A percentile compares a stretch with the other conserved stretches of the same genome.
Evolutionary conservation across 2,329 filamentous ascomycete species (phyloP).

Genomic region (Chaetomiaceae sp.): DNA sequence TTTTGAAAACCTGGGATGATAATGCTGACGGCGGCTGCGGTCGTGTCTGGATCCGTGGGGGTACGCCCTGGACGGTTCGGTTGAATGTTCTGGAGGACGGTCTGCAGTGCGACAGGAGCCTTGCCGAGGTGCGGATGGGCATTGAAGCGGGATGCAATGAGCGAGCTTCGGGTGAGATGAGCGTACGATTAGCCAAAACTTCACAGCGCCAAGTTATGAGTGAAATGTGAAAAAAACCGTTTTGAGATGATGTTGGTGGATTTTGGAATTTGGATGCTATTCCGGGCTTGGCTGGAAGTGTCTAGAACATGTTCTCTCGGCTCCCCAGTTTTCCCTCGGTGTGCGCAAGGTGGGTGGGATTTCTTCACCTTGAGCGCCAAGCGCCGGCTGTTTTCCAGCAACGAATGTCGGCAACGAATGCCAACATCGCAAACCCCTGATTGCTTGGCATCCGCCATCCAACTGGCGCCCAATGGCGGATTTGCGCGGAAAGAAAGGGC

Average conservation of each 20-base stretch:
- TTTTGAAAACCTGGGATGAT: no score
- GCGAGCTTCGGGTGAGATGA: not conserved
- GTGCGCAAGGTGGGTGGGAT: not conserved
- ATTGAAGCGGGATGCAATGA: not conserved
- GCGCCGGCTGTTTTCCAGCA: not conserved
- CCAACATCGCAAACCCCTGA: constrained; percentile 14
- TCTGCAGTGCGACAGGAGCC: not conserved
- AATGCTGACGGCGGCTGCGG: not conserved
- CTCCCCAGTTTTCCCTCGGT: constrained; percentile 3
- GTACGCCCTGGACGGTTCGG: not conserved
- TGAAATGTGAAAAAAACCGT: not conserved
- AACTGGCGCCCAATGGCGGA: no score
- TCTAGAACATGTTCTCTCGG: constrained; percentile 18
- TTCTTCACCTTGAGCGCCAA: constrained; percentile 8
- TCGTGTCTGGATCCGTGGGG: not conserved
- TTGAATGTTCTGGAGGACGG: not conserved
- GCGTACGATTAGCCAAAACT: no score
- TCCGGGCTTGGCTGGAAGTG: constrained; percentile 17
- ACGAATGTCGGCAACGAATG: constrained; percentile 11
- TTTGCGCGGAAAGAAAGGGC: not conserved
- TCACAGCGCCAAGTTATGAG: not conserved
- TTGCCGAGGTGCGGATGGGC: constrained; percentile 10
- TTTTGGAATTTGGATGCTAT: not conserved
- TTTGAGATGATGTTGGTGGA: not conserved
- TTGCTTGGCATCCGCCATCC: constrained; percentile 3